Base-by-base conservation (phyloP, 2,329 filamentous ascomycete genomes). In the Aspergillus hortae region DNA sequence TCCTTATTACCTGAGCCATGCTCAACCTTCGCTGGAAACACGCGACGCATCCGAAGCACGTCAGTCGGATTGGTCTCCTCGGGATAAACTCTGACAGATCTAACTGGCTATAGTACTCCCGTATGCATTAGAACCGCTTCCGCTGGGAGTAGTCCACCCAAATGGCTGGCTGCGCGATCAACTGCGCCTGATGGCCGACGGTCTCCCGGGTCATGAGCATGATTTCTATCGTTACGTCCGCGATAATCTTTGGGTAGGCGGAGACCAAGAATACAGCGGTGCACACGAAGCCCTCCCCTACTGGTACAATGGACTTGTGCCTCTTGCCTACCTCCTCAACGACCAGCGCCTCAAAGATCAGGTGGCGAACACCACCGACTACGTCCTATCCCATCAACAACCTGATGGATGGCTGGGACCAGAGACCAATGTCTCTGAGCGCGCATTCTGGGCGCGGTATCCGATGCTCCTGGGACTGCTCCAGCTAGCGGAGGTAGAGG, bases 281-380 rank as follows among this genome's bases (percentile, higher is more conserved):
- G 67, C 83, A 2, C 75, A 82, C 57, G 81, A 84, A 66, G 78
- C 75, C 1, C 74, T 77, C 23, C 79, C 80, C 0, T 85, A 84
- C 61, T 84, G 80, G 78, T 79, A 82, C 59, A 83, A 84, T 57
- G 78, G 75, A 4, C 68, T 83, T 1, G 80, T 84, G 2, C 80
- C 81, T 15, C 70, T 84, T 21, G 80, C 81, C 1, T 84, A 79
- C 54, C 66, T 65, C 0, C 63, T 80, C 4, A 69, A 79, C 46
- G 76, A 83, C 59, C 56, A 66, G 3, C 65, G 75, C 4, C 65
- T 84, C n/a, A 79, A 80, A 56, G 58, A 56, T 0, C 80, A 84
- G 54, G 75, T 80, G 6, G 69, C 72, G 15, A 55, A 66, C 4
- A 74, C 74, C 27, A 63, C 77, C 5, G 67, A 77, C 48, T 76